Conservation (phyloP, 371 early-diverging fungal genomes). For the Syncephalastrum monosporum region DNA sequence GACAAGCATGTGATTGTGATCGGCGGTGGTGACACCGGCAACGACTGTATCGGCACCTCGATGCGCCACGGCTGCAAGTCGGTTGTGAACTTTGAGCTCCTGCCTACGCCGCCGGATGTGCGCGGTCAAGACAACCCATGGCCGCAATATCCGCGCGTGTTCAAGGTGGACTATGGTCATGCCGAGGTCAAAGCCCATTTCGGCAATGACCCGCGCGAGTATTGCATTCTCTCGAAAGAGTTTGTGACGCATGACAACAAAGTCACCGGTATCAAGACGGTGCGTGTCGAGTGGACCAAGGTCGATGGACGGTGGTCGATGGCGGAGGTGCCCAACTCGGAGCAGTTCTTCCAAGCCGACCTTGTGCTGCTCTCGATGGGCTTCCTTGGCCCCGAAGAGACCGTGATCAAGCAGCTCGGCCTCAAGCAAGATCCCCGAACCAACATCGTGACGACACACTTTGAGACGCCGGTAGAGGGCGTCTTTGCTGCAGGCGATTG, state of each 20-base stretch:
- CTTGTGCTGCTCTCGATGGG: slow-evolving; percentile 94
- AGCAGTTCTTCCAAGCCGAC: slow-evolving; percentile 85
- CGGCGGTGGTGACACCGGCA: slow-evolving; percentile 98
- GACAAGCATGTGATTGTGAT: slow-evolving; percentile 95
- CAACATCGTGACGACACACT: slow-evolving; percentile 47
- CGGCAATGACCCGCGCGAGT: slow-evolving; percentile 94
- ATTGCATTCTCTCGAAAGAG: slow-evolving; percentile 90
- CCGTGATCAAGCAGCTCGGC: slow-evolving; percentile 72
- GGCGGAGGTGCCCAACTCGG: slow-evolving; percentile 82
- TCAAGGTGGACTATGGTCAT: slow-evolving; percentile 96
- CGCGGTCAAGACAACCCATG: slow-evolving; percentile 93
- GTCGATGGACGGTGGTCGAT: slow-evolving; percentile 84
- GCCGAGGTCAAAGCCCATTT: slow-evolving; percentile 83
- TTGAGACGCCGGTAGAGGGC: slow-evolving; percentile 72
- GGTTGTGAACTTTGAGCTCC: slow-evolving; percentile 93
- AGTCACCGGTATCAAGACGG: slow-evolving; percentile 90
- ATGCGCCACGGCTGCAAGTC: slow-evolving; percentile 90
- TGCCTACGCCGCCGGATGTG: slow-evolving; percentile 84
- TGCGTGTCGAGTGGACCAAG: slow-evolving; percentile 94
- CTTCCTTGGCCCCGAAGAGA: slow-evolving; percentile 94
- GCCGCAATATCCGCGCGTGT: slow-evolving; percentile 94
- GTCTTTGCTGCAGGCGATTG: slow-evolving; percentile 98
- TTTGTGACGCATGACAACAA: slow-evolving; percentile 85
- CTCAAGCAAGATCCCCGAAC: slow-evolving; percentile 75
- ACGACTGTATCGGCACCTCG: slow-evolving; percentile 95